These are phyloP conservation scores for Pinus taeda DNA, from an alignment of 75 land plant genomes.

Conservation along the genomic window DNA sequence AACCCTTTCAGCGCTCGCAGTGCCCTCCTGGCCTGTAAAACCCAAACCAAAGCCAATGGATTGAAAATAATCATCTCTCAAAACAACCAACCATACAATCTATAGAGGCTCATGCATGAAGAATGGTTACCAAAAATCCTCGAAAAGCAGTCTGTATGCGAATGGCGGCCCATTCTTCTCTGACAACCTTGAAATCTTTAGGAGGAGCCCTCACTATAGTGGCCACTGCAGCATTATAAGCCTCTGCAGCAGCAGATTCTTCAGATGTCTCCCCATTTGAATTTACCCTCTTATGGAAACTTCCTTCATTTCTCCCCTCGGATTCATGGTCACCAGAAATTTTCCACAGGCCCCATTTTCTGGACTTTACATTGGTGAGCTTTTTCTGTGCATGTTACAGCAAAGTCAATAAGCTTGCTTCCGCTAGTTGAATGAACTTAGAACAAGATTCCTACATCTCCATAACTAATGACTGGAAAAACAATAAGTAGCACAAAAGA, in stretches of 20 bases:
- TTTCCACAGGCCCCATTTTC: constrained; percentile 75
- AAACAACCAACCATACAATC: not conserved
- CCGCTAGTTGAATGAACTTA: not conserved
- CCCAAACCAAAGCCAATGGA: constrained; percentile 5
- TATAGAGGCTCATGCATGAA: not conserved
- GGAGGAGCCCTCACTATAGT: constrained; percentile 55
- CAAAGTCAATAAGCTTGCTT: constrained; percentile 2
- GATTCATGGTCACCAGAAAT: constrained; percentile 40
- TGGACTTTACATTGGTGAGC: constrained; percentile 23
- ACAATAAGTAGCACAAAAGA: not conserved
- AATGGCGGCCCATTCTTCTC: constrained; percentile 91
- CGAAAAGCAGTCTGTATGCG: constrained; percentile 93
- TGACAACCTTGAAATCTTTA: constrained; percentile 44
- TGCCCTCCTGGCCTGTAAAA: constrained; percentile 57
- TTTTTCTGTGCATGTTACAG: constrained; percentile 23
- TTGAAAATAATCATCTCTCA: not conserved
- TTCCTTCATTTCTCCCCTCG: constrained; percentile 23
- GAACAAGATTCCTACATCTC: not conserved
- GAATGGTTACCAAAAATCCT: constrained; percentile 73
- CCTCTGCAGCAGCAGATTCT: constrained; percentile 25
- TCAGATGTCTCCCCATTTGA: constrained; percentile 29
- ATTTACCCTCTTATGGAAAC: constrained; percentile 15
- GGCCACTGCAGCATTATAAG: constrained; percentile 41
- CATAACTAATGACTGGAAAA: not conserved
- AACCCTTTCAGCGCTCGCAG: constrained; percentile 67